Conservation (phyloP, 2,329 filamentous ascomycete species). For the Cadophora gregata region DNA sequence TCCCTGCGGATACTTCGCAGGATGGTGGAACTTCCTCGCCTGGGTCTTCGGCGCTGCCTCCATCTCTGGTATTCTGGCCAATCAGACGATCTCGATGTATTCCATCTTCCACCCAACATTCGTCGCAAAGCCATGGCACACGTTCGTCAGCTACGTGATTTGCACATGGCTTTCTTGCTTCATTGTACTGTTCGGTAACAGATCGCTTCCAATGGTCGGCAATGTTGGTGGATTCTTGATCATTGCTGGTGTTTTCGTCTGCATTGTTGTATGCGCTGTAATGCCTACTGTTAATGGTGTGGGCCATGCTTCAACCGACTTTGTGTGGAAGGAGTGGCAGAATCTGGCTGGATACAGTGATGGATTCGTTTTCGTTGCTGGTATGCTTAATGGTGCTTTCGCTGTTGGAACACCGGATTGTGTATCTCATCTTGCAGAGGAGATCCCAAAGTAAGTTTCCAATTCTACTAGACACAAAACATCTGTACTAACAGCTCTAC, state of each 20-base stretch:
- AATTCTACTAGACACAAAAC: not conserved
- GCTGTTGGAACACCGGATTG: slow-evolving; percentile 71
- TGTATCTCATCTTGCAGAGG: slow-evolving; percentile 68
- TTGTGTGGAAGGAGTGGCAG: slow-evolving; percentile 51
- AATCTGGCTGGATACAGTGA: slow-evolving; percentile 53
- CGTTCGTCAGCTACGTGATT: slow-evolving; percentile 54
- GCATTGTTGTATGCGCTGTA: slow-evolving; percentile 59
- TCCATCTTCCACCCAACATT: slow-evolving; percentile 52
- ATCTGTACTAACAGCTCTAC: slow-evolving; percentile 3
- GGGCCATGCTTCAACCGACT: slow-evolving; percentile 47
- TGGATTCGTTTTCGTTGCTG: slow-evolving; percentile 58
- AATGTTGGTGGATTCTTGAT: slow-evolving; percentile 58
- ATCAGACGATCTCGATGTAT: slow-evolving; percentile 53
- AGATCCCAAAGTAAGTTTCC: slow-evolving; percentile 55
- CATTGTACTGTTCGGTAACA: slow-evolving; percentile 58
- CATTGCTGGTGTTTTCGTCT: slow-evolving; percentile 58
- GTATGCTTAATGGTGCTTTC: slow-evolving; percentile 70
- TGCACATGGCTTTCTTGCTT: slow-evolving; percentile 51
- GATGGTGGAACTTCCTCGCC: slow-evolving; percentile 57
- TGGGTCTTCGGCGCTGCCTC: slow-evolving; percentile 44
- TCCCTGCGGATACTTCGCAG: slow-evolving; percentile 54
- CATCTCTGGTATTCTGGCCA: slow-evolving; percentile 47
- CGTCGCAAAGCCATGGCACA: slow-evolving; percentile 52
- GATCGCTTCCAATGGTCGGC: slow-evolving; percentile 55
- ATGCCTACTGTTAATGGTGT: slow-evolving; percentile 54